Base-by-base conservation (phyloP, 2,329 filamentous ascomycete genomes). In the Colletotrichum tropicicola region DNA sequence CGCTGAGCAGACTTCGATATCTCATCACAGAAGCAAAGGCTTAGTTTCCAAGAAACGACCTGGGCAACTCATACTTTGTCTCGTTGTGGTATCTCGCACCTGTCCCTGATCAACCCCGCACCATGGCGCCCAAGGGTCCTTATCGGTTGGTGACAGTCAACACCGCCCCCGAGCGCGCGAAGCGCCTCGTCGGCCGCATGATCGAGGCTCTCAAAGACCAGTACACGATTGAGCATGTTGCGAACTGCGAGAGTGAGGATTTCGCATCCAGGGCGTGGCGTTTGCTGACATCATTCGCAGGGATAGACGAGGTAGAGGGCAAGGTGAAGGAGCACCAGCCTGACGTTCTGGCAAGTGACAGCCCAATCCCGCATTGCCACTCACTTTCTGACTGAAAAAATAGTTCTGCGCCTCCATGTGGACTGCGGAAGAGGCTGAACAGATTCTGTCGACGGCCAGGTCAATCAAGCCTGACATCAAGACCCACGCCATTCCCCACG, bases 111-210 rank as follows among this genome's bases (percentile, higher is more conserved):
- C 32, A 54, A 47, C 52, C 59, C 59, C 63, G 59, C 47, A 66
- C 45, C 17, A 69, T 71, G 69, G 28, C 74, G 60, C 79, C 83
- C 13, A 81, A 83, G 68, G 87, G 87, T 17, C 87, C 87, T 3
- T 91, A 83, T 77, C 85, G 81, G 70, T 83, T 92, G 12, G 84
- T 91, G 28, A 92, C 88, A 2, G 88, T 92, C 68, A 92, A 91
- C 77, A 91, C 85, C 2, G 87, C 85, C 2, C 89, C 89, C 1
- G 89, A 90, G 67, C 82, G 89, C 59, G 90, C 89, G 32, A 86
- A 87, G 76, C 77, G 80, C 7, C 76, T 92, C 32, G 85, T 91
- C 70, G 89, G 89, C 10, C 82, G 86, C 0, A 75, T 92, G 37
- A 81, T 85, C 10, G 86, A 90, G 59, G 83, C 82, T 12, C 75